phyloP scores from a whole-genome alignment of 805 yeast species.

The Saccharomycopsis javanensis region DNA sequence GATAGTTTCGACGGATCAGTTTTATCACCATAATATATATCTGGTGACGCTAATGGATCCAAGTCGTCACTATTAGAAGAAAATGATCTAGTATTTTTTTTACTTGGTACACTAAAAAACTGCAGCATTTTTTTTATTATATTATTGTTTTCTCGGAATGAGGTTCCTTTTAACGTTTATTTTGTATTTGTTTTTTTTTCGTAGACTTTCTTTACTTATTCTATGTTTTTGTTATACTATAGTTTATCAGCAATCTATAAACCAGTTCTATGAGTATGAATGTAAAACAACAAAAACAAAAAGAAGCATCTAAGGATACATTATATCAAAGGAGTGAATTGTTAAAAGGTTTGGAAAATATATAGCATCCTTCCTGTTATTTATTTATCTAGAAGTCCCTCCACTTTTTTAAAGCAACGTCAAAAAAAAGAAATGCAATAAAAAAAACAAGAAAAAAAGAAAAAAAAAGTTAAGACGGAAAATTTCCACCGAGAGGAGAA shows the following conservation, averaged over 20 bases:
- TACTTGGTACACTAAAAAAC: neutral
- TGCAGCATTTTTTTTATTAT: neutral
- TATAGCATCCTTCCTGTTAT: no score
- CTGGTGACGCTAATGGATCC: constrained; percentile 63
- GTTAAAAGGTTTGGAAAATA: no score
- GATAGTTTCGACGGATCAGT: constrained; percentile 44
- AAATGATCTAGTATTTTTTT: constrained; percentile 26
- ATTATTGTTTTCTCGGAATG: neutral
- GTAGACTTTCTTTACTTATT: no score
- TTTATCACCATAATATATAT: constrained; percentile 56
- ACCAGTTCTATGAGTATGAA: no score
- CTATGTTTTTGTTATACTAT: no score
- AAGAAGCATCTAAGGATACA: no score
- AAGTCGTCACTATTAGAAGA: constrained; percentile 37
- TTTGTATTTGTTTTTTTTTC: neutral
- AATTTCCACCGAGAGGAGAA: neutral
- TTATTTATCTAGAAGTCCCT: neutral
- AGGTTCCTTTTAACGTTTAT: neutral
- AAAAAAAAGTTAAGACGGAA: neutral
- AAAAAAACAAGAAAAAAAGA: neutral
- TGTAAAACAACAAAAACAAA: no score
- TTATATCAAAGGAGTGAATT: no score
- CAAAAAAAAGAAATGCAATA: neutral
- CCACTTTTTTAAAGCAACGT: neutral
- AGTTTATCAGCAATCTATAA: no score